phyloP scores from a whole-genome alignment of 192 early-diverging fungal genomes.

The Backusella tarrabulga region DNA sequence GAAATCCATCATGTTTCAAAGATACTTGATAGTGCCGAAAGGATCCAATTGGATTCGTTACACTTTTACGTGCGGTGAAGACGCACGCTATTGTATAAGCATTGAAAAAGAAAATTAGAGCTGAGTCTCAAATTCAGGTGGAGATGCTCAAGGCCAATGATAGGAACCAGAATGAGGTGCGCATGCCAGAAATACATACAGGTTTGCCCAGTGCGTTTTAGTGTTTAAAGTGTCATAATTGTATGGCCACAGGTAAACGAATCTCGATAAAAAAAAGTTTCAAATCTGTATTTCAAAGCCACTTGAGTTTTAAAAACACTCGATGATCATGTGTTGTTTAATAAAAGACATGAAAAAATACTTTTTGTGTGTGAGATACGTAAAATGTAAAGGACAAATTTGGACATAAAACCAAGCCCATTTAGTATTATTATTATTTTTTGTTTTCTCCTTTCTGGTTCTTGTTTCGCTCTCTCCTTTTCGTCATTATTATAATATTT shows the following conservation, averaged over 20 bases:
- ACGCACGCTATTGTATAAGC: slow-evolving; percentile 39
- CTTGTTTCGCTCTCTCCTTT: background rate
- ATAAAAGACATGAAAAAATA: background rate
- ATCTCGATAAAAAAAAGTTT: background rate
- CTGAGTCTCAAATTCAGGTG: slow-evolving; percentile 51
- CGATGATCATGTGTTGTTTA: background rate
- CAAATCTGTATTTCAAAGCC: background rate
- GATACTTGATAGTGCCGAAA: slow-evolving; percentile 50
- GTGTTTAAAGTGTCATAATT: slow-evolving; percentile 59
- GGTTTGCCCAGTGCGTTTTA: slow-evolving; percentile 54
- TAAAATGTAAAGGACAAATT: background rate
- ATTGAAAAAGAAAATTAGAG: slow-evolving; percentile 15
- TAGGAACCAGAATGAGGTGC: slow-evolving; percentile 14
- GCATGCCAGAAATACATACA: slow-evolving; percentile 61
- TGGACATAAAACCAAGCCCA: background rate
- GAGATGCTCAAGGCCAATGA: slow-evolving; percentile 38
- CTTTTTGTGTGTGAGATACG: background rate
- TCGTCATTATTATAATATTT: background rate
- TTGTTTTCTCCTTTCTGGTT: background rate
- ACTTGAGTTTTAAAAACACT: background rate
- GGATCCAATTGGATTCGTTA: slow-evolving; percentile 62
- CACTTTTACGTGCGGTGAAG: slow-evolving; percentile 55
- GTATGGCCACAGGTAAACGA: slow-evolving; percentile 12
- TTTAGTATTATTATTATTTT: background rate
- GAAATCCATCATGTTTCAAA: slow-evolving; percentile 20